Evolutionary conservation across 78 protist genomes (phyloP).

Genomic region (Dictyostelium firmibasis): DNA sequence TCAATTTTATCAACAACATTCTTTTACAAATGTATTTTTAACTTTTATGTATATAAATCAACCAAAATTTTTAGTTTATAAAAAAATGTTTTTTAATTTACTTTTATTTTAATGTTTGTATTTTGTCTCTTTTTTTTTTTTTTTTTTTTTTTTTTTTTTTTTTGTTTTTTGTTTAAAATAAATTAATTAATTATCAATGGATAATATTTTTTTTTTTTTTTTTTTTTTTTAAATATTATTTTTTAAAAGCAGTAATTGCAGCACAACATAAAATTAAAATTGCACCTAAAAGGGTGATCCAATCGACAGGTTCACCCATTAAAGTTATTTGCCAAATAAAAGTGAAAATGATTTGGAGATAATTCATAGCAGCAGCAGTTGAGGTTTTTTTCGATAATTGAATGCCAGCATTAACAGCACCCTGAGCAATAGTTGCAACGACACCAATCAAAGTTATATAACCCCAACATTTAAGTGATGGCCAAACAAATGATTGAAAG

Average conservation of each 20-base stretch:
- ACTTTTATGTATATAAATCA: too few relatives aligned
- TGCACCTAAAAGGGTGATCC: slow-evolving; percentile 9
- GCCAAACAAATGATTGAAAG: slow-evolving; percentile 9
- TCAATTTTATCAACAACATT: too few relatives aligned
- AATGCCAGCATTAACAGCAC: slow-evolving; percentile 29
- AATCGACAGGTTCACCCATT: not conserved
- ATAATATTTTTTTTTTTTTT: not conserved
- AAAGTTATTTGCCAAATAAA: slow-evolving; percentile 31
- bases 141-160: too few relatives aligned
- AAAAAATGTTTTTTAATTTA: too few relatives aligned
- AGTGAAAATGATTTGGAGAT: slow-evolving; percentile 61
- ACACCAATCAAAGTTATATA: slow-evolving; percentile 16
- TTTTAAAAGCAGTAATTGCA: slow-evolving; percentile 26
- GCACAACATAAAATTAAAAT: slow-evolving; percentile 42
- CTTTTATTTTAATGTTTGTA: too few relatives aligned
- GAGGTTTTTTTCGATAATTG: slow-evolving; percentile 38
- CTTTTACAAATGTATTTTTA: too few relatives aligned
- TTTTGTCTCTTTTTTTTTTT: too few relatives aligned
- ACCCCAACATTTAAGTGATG: slow-evolving; percentile 24
- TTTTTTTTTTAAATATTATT: not conserved
- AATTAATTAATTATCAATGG: too few relatives aligned
- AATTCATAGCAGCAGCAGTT: slow-evolving; percentile 54
- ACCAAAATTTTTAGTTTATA: too few relatives aligned
- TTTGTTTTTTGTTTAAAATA: not conserved
- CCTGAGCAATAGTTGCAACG: slow-evolving; percentile 17